These are phyloP conservation scores for Boletus rufocinnamomeus DNA, from an alignment of 768 basidiomycete species.

Conservation along the genomic window DNA sequence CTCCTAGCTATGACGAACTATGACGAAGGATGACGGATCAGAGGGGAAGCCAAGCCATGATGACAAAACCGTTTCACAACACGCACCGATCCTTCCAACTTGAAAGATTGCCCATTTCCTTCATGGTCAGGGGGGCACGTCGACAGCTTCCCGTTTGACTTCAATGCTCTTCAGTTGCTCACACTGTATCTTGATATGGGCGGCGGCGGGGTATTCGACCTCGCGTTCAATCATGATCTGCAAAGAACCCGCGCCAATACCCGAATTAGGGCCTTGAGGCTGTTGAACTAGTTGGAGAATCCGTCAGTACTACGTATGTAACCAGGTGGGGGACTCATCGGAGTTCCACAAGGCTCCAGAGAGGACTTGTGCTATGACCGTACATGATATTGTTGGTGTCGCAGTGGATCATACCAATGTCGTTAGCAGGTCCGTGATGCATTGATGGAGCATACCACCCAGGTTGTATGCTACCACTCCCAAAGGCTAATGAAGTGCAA, in stretches of 20 bases:
- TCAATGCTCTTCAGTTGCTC: slow-evolving; percentile 66
- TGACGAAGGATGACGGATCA: too few relatives aligned
- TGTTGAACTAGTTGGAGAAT: slow-evolving; percentile 70
- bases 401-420: not conserved
- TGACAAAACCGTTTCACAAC: too few relatives aligned
- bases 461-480: not conserved
- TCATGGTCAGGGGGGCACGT: too few relatives aligned
- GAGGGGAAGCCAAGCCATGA: too few relatives aligned
- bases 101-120: too few relatives aligned
- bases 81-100: too few relatives aligned
- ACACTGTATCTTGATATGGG: slow-evolving; percentile 58
- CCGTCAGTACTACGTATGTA: slow-evolving; percentile 61
- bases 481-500: not conserved
- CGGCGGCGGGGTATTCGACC: slow-evolving; percentile 57
- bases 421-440: slow-evolving; percentile 1
- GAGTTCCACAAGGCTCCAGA: not conserved
- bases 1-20: too few relatives aligned
- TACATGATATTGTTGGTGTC: not conserved
- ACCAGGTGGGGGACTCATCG: slow-evolving; percentile 45
- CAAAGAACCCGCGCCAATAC: slow-evolving; percentile 56
- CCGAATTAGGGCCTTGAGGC: slow-evolving; percentile 59
- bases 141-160: slow-evolving; percentile 56
- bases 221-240: slow-evolving; percentile 56
- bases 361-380: not conserved
- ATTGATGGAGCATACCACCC: not conserved